Evolutionary conservation across 805 yeast species (phyloP).

Genomic region (Barnettozyma sucrosica): DNA sequence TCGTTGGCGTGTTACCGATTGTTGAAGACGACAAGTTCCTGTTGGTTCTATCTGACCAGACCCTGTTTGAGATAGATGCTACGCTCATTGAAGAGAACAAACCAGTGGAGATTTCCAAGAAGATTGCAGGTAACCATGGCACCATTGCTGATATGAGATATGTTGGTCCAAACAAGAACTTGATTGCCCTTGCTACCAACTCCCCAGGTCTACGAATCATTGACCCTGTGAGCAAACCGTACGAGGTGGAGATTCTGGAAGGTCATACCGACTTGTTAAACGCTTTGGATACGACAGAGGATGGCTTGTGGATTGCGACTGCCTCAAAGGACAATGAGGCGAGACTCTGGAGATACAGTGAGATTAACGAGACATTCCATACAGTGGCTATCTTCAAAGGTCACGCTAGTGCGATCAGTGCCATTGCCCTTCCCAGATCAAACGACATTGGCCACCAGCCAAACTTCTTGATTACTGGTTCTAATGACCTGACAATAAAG

Average conservation of each 20-base stretch:
- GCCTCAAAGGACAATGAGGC: constrained; percentile 89
- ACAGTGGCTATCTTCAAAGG: constrained; percentile 68
- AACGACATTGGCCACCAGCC: constrained; percentile 39
- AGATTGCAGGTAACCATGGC: constrained; percentile 91
- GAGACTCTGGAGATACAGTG: constrained; percentile 69
- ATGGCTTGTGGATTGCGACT: constrained; percentile 87
- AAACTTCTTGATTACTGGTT: constrained; percentile 71
- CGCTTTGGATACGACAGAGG: constrained; percentile 66
- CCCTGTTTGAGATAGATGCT: constrained; percentile 49
- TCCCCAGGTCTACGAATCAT: constrained; percentile 82
- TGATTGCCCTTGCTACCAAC: constrained; percentile 85
- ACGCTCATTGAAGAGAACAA: constrained; percentile 25
- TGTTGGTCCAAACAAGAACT: constrained; percentile 53
- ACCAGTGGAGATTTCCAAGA: constrained; percentile 40
- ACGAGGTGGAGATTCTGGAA: constrained; percentile 59
- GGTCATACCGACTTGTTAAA: constrained; percentile 87
- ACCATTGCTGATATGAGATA: constrained; percentile 85
- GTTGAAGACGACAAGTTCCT: constrained; percentile 33
- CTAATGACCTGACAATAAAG: constrained; percentile 81
- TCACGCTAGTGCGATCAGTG: constrained; percentile 82
- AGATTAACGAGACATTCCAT: constrained; percentile 33
- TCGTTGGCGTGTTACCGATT: constrained; percentile 50
- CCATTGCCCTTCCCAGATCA: constrained; percentile 58
- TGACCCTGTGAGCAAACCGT: constrained; percentile 48
- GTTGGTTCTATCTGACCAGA: constrained; percentile 77